Base-by-base conservation (phyloP, 2,329 filamentous ascomycete species). In the Fusarium nygamai region DNA sequence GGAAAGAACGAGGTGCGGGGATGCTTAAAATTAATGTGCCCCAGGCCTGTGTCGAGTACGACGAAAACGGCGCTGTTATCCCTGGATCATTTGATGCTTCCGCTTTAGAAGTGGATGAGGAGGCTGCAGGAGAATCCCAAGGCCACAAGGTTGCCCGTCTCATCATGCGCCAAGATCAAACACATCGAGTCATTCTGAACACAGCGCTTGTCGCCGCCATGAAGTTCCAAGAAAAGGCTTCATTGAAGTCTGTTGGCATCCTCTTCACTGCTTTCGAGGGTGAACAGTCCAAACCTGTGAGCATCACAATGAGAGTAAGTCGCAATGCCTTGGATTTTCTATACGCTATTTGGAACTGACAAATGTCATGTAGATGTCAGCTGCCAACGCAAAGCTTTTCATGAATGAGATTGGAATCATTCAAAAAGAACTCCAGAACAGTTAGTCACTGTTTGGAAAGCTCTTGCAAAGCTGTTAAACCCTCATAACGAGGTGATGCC, bases 121-220 rank as follows among this genome's bases (percentile, higher is more conserved):
- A 78, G 46, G 79, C 75, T 8, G 77, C 75, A 27, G 79, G 77
- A 44, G 76, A 73, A 5, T 56, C 67, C 13, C 72, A 76, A 66
- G 74, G 76, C 24, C 82, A 85, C 59, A 88, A 88, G 73, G 85
- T 90, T 64, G 88, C 92, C 31, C 92, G 96, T 47, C 89, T 98
- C 74, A 89, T 98, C 70, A 95, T 98, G 91, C 92, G 96, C 24
- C 94, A 97, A 75, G 95, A 98, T 79, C 94, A 95, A 69, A 96
- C 94, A 2, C 91, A 95, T 78, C 90, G 94, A 29, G 91, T 98
- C 61, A 92, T 98, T 71, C 86, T 98, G 58, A 98, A 98, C 83
- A 94, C 93, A 3, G 90, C 92, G 2, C 88, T 98, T 67, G 89
- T 94, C 68, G 92, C 93, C 65, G 90, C 91, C 10, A 93, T 97